Evolutionary conservation across 139 green algal species (phyloP), one percentile per base, ranked within the genome.

Genomic region (Coelastrella sp.): DNA sequence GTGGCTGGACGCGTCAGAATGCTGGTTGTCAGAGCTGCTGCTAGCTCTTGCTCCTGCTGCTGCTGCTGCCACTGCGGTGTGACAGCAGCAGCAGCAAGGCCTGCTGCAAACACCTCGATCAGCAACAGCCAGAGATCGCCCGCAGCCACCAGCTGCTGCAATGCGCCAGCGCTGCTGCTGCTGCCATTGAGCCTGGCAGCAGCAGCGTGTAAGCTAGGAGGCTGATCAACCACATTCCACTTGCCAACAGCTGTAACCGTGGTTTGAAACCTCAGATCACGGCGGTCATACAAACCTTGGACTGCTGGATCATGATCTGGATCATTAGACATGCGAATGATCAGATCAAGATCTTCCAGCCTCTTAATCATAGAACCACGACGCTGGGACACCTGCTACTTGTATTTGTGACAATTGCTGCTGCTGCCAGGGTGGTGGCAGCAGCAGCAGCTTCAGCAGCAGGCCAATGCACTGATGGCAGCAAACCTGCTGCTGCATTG

Each of bases 381-480:
- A n/a, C n/a, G n/a, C n/a, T n/a, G n/a, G n/a, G n/a, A n/a, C n/a
- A n/a, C n/a, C n/a, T n/a, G n/a, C n/a, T n/a, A n/a, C n/a, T n/a
- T n/a, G n/a, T n/a, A n/a, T n/a, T n/a, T n/a, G n/a, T n/a, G n/a
- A n/a, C n/a, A n/a, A n/a, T 79, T 61, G 32, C 32, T 20, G 68
- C 83, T 58, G 14, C 56, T 17, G 83, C 68, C 4, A 68, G 66
- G 20, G 81, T 68, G 47, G 19, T 17, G 64, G 68, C 68, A 71
- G 83, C 68, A 68, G 83, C 83, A 56, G 83, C 68, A 22, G 82
- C 82, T n/a, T 58, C 83, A 58, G 68, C 83, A 80, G 83, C 66
- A 8, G 17, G 19, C 83, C 83, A 88, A 59, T 88, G 22, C 17
- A 88, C 83, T 17, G 83, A 66, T 47, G 83, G 68, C 6, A 32